Percentiles rank a stretch among this genome's conserved stretches.
phyloP scores from a whole-genome alignment of 495 filamentous ascomycete genomes.

The Xylaria palmicola region DNA sequence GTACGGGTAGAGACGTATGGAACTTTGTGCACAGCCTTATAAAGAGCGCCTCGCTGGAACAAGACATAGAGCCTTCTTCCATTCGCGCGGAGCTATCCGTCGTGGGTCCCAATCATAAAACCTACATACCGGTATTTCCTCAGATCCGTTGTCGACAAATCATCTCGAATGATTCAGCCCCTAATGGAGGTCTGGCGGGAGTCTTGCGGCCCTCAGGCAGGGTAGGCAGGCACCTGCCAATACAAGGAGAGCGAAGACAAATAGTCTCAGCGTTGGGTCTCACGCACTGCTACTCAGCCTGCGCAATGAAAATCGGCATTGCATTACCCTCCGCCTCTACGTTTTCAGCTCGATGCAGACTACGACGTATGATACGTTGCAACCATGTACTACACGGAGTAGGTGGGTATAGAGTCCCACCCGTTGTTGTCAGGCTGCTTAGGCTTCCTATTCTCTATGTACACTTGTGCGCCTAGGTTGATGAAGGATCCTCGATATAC shows the following conservation, averaged over 20 bases:
- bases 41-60: no score
- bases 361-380: background rate
- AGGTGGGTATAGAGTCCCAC: no score
- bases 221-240: background rate
- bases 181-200: background rate
- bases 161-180: background rate
- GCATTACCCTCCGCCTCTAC: background rate
- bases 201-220: no score
- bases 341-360: background rate
- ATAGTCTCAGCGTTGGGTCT: background rate
- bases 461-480: no score
- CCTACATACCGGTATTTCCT: background rate
- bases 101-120: background rate
- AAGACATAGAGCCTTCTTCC: background rate
- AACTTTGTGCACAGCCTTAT: slow-evolving; percentile 7
- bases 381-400: background rate
- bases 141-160: background rate
- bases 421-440: no score
- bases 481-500: no score
- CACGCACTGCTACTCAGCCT: background rate
- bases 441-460: no score
- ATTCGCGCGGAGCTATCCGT: slow-evolving; percentile 6
- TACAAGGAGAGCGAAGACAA: background rate
- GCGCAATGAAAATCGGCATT: background rate
- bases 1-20: background rate